Evolutionary conservation across 495 filamentous ascomycete genomes (phyloP), one percentile per base, ranked within the genome.

Genomic region (Alectoria sarmentosa): DNA sequence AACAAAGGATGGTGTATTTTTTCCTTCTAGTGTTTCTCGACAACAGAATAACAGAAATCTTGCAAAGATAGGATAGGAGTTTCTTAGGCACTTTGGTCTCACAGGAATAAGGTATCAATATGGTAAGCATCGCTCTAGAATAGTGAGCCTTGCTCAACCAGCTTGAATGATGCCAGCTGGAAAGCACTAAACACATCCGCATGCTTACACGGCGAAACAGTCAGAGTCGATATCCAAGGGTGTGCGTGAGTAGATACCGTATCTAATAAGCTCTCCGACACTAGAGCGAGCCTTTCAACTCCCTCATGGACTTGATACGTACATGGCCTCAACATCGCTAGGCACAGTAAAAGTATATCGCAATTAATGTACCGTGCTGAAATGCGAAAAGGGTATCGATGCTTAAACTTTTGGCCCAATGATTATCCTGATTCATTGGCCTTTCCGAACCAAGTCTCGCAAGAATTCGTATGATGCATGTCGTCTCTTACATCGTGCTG

Each of bases 371-470:
- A 59, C 30, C 21, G 3, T 55, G 52, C 52, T n/a, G 17, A 55
- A 21, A 46, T 54, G 32, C 21, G 36, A 37, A 62, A 49, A 36
- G 60, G 60, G 60, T 62, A 62, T 62, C 60, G 30, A 62, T 39
- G 60, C 46, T 49, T 21, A 26, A 37, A 62, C 19, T 39, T 39
- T 62, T 37, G 2, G 8, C 23, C 44, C 41, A n/a, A 49, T 28
- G 32, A 26, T 17, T 54, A 54, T 62, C 44, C 46, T 49, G 41
- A 48, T n/a, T 37, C 41, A 52, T 34, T 34, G 34, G 44, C 23
- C 17, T 23, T 61, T 39, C 60, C 41, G 17, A 54, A 39, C n/a
- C 7, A 54, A 49, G 32, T 37, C 34, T 39, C 54, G 46, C 46
- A 34, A 54, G 44, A 17, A 54, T 19, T 36, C 60, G 15, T 54